Conservation (phyloP, 139 green algal genomes). For the Desmodesmus armatus region DNA sequence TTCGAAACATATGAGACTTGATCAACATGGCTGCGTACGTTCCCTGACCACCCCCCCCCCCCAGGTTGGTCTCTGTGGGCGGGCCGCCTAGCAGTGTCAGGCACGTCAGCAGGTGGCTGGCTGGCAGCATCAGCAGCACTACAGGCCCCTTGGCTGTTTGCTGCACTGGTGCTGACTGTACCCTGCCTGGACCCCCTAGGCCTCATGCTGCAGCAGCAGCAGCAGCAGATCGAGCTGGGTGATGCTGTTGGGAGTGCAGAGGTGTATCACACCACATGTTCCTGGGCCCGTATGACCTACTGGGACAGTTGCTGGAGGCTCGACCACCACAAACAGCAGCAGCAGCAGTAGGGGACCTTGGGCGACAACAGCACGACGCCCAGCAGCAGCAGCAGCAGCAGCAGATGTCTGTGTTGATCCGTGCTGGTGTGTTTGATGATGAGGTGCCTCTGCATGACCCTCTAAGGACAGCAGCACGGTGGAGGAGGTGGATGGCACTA, state of each 20-base stretch:
- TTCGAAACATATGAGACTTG: neutral
- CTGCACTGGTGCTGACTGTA: slow-evolving; percentile 38
- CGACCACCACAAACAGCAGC: neutral
- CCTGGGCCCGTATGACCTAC: slow-evolving; percentile 39
- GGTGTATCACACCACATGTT: slow-evolving; percentile 1
- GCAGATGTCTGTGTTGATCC: neutral
- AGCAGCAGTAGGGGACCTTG: neutral
- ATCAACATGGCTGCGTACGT: neutral
- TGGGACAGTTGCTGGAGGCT: slow-evolving; percentile 26
- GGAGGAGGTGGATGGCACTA: too few species aligned
- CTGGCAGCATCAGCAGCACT: slow-evolving; percentile 14
- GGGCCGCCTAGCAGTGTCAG: neutral
- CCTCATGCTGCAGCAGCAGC: slow-evolving; percentile 4
- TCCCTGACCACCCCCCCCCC: neutral
- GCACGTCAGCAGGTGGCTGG: slow-evolving; percentile 24
- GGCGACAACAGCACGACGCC: neutral
- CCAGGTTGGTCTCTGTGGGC: slow-evolving; percentile 12
- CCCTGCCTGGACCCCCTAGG: slow-evolving; percentile 40
- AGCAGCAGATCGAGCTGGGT: slow-evolving; percentile 29
- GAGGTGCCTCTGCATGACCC: neutral
- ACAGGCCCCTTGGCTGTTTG: neutral
- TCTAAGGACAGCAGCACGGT: neutral
- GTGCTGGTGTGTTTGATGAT: neutral
- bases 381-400: neutral
- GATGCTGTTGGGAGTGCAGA: neutral